These are phyloP conservation scores for Rhizopus delemar DNA, from an alignment of 371 early-diverging fungal species.

Conservation along the genomic window DNA sequence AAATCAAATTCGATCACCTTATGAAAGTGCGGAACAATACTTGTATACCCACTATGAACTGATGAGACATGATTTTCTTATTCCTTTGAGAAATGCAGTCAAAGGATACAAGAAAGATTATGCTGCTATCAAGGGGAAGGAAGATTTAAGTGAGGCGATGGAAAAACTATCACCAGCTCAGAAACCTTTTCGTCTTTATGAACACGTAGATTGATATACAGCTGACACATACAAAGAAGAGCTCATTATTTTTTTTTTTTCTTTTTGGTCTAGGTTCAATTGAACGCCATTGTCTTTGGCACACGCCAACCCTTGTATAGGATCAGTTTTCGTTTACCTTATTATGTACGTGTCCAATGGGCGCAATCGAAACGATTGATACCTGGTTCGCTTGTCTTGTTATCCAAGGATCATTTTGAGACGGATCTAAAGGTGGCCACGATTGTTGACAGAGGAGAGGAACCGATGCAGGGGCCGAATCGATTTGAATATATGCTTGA, in stretches of 20 bases:
- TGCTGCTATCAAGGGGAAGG: conserved; percentile 23
- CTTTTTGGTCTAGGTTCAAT: conserved; percentile 40
- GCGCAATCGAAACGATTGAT: conserved; percentile 58
- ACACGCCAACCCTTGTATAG: conserved; percentile 51
- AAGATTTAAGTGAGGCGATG: conserved; percentile 25
- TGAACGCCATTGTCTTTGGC: conserved; percentile 59
- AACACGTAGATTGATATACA: conserved; percentile 30
- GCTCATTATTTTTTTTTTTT: not conserved
- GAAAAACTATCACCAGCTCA: conserved; percentile 9
- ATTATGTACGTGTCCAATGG: conserved; percentile 52
- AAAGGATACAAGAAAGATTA: conserved; percentile 34
- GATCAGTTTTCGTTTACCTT: conserved; percentile 55
- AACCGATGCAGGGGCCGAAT: conserved; percentile 45
- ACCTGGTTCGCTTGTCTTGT: conserved; percentile 57
- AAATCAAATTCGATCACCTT: conserved; percentile 49
- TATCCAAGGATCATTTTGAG: conserved; percentile 56
- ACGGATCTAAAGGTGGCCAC: conserved; percentile 60
- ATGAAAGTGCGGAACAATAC: conserved; percentile 58
- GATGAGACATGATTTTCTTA: conserved; percentile 63
- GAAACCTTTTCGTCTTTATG: conserved; percentile 29
- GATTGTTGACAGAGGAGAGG: conserved; percentile 53
- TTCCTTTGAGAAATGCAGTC: conserved; percentile 59
- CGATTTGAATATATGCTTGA: conserved; percentile 57
- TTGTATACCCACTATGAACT: conserved; percentile 66
- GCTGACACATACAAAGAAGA: not conserved